A percentile compares a stretch with the other conserved stretches of the same genome.
Evolutionary conservation across 345 rosid genomes (phyloP).

Genomic region (Turritis glabra): DNA sequence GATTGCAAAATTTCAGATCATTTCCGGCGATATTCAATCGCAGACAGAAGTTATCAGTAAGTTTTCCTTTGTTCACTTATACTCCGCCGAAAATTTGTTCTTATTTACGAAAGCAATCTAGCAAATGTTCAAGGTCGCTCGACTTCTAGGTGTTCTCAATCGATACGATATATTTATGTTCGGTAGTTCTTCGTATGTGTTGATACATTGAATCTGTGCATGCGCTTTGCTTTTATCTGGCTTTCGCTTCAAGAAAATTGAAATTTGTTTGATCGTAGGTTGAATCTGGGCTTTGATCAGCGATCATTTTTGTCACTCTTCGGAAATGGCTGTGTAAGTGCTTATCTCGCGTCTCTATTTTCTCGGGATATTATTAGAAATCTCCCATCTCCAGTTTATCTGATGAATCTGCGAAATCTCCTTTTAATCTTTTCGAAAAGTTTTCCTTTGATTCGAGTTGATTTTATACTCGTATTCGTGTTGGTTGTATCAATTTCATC

Average conservation of each 20-base stretch:
- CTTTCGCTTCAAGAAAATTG: constrained; percentile 1
- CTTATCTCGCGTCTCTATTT: background rate
- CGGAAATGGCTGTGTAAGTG: constrained; percentile 41
- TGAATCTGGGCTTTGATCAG: constrained; percentile 25
- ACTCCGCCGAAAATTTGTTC: constrained; percentile 9
- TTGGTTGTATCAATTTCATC: background rate
- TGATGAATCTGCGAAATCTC: constrained; percentile 5
- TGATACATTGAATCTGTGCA: background rate
- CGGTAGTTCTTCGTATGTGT: background rate
- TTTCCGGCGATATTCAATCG: background rate
- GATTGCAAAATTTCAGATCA: constrained; percentile 3
- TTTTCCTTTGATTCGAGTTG: background rate
- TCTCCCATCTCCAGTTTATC: background rate
- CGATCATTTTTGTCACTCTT: constrained; percentile 27
- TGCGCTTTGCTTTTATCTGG: constrained; percentile 15
- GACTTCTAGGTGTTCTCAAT: constrained; percentile 15
- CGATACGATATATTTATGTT: background rate
- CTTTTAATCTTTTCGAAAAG: no score
- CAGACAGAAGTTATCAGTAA: background rate
- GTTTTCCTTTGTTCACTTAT: background rate
- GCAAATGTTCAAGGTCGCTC: background rate
- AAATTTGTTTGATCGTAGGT: constrained; percentile 36
- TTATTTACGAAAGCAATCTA: constrained; percentile 5
- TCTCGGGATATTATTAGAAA: constrained; percentile 16
- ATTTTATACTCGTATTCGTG: background rate